phyloP scores from a whole-genome alignment of 169 alveolate species.

The Cryptosporidium felis region DNA sequence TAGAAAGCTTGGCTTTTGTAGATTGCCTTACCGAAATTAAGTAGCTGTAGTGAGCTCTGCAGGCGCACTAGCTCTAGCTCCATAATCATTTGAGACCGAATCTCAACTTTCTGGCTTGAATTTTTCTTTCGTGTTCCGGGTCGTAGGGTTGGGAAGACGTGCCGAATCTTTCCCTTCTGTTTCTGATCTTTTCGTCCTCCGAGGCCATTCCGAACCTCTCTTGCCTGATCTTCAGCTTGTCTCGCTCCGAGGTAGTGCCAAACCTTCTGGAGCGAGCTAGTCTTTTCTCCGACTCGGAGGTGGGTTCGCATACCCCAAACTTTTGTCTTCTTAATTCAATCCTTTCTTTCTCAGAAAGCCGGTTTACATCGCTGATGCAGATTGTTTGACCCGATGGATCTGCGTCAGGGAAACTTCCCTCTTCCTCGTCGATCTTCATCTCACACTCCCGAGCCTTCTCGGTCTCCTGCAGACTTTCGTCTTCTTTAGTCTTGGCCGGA shows the following conservation, averaged over 20 bases:
- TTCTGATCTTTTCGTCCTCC: slow-evolving; percentile 30
- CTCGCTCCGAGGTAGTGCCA: slow-evolving; percentile 18
- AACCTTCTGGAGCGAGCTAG: slow-evolving; percentile 45
- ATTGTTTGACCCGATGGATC: background rate
- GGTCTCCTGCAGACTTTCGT: background rate
- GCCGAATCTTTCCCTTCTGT: slow-evolving; percentile 56
- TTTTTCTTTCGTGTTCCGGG: slow-evolving; percentile 51
- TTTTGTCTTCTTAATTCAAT: slow-evolving; percentile 63
- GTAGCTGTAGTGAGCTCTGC: no score
- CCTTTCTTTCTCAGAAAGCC: slow-evolving; percentile 35
- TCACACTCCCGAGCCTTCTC: background rate
- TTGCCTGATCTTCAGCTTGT: slow-evolving; percentile 22
- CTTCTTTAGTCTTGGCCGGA: background rate
- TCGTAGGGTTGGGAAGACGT: background rate
- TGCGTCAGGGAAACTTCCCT: background rate
- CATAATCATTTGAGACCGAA: slow-evolving; percentile 17
- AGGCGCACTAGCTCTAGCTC: no score
- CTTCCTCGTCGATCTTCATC: background rate
- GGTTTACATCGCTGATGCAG: slow-evolving; percentile 20
- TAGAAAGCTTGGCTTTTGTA: no score
- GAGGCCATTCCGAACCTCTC: slow-evolving; percentile 47
- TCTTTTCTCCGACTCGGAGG: slow-evolving; percentile 16
- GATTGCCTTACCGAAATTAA: no score
- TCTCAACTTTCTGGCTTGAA: slow-evolving; percentile 53
- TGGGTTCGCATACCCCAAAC: slow-evolving; percentile 6